Conservation (phyloP, 1,284 basidiomycete species). For the Melampsora larici-populina region DNA sequence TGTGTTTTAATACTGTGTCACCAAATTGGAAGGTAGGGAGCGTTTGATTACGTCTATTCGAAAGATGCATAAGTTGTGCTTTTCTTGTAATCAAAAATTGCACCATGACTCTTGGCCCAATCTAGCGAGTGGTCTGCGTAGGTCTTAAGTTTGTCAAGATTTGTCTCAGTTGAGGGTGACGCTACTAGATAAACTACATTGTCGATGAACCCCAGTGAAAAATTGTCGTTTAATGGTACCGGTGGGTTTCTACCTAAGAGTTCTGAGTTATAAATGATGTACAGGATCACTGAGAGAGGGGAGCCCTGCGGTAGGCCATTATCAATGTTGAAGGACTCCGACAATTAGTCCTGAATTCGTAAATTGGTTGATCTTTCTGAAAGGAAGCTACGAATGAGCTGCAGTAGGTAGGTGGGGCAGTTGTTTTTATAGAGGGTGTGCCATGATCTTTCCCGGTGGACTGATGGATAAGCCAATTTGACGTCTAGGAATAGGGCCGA, state of each 20-base stretch:
- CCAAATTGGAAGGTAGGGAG: too few relatives aligned
- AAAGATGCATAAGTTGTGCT: not conserved
- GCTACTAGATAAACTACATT: not conserved
- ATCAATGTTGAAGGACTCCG: not conserved
- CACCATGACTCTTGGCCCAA: not conserved
- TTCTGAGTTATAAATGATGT: conserved; percentile 8
- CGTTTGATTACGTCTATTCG: not conserved
- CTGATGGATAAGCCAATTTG: conserved; percentile 17
- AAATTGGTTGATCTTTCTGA: not conserved
- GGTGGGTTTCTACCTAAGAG: not conserved
- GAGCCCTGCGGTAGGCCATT: conserved; percentile 24
- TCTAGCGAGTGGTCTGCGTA: not conserved
- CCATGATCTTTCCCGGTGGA: not conserved
- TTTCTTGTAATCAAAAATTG: conserved; percentile 21
- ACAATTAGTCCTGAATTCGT: not conserved
- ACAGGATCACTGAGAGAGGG: conserved; percentile 9
- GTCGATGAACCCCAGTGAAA: not conserved
- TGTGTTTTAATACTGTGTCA: too few relatives aligned
- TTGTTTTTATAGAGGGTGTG: not conserved
- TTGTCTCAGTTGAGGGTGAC: not conserved
- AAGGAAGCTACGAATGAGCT: not conserved
- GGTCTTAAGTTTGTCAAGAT: not conserved
- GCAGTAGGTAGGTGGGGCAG: not conserved
- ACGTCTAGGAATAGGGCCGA: too few relatives aligned
- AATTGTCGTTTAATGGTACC: not conserved